Evolutionary conservation across 1,284 basidiomycete genomes (phyloP).

Genomic region (Omphalotus olearius): DNA sequence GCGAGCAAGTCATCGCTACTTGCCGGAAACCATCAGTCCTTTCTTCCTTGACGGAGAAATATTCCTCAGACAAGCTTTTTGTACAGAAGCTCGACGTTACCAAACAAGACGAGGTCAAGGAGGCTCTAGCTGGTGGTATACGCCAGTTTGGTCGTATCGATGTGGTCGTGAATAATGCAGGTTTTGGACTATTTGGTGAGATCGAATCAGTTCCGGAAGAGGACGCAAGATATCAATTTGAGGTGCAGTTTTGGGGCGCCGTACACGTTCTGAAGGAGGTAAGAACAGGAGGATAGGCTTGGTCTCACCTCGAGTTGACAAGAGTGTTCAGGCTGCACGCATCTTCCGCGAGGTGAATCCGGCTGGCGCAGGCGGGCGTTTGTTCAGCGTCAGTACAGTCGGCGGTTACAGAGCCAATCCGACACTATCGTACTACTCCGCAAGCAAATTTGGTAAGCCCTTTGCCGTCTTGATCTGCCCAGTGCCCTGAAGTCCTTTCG

Average conservation of each 20-base stretch:
- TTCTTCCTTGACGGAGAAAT: constrained; percentile 24
- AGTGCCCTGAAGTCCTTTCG: not conserved
- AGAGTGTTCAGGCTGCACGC: constrained; percentile 12
- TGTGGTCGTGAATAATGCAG: constrained; percentile 37
- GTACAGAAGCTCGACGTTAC: constrained; percentile 35
- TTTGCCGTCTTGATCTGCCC: not conserved
- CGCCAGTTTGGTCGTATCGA: constrained; percentile 33
- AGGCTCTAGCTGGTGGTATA: constrained; percentile 26
- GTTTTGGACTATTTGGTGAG: constrained; percentile 26
- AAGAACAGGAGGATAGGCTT: not conserved
- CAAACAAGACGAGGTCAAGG: constrained; percentile 21
- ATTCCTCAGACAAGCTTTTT: constrained; percentile 27
- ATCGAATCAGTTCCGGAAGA: constrained; percentile 27
- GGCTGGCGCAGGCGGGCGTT: constrained; percentile 23
- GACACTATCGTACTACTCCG: constrained; percentile 22
- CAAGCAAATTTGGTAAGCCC: constrained; percentile 31
- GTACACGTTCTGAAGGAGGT: constrained; percentile 25
- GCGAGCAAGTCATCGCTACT: constrained; percentile 32
- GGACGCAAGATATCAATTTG: constrained; percentile 23
- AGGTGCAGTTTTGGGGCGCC: constrained; percentile 32
- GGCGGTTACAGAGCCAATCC: constrained; percentile 28
- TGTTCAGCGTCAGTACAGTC: constrained; percentile 30
- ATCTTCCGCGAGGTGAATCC: constrained; percentile 23
- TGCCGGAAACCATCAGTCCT: constrained; percentile 27
- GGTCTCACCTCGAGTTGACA: not conserved